Evolutionary conservation across 805 yeast species (phyloP), one percentile per base, ranked within the genome.

Genomic region (Metschnikowia gruessii): DNA sequence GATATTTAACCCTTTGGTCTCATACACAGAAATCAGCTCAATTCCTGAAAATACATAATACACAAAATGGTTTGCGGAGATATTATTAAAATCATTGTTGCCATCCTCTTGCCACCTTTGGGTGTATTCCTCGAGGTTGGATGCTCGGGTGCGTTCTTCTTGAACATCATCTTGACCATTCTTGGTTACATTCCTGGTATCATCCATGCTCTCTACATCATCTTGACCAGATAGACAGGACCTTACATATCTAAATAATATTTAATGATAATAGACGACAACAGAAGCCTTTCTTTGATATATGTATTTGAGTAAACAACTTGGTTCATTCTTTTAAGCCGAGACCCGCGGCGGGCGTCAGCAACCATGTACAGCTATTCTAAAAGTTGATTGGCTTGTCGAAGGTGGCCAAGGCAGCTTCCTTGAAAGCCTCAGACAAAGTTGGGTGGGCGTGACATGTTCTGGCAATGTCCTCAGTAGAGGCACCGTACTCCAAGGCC

Each of bases 391-490:
- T 80, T 65, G 98, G 88, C 77, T 91, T 89, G 65, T 79, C 92
- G 67, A 82, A 90, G 43, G 96, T 86, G 53, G 95, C 86, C 77
- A 89, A 76, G 59, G 95, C 95, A 59, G 97, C 98, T 77, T 94
- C 99, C 77, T 92, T 92, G 80, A 92, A 87, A 17, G 98, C 98
- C 79, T 94, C 99, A 22, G 96, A 79, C 58, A 94, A 77, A 31
- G 99, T 94, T 69, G 99, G 99, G 74, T 94, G 99, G 49, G 99
- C 98, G 64, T 94, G 99, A 70, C 97, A 92, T 35, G 89, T 87
- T 76, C 99, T 87, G 53, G 97, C 95, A 61, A 94, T 79, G 66
- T 94, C 99, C 76, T 94, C 99, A 43, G 97, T 87, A 43, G 95
- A 85, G 46, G 99, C 99, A 69, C 99, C 99, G 74, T 94, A 94